Evolutionary conservation across 768 basidiomycete genomes (phyloP), one percentile per base, ranked within the genome.

Genomic region (Obba rivulosa): DNA sequence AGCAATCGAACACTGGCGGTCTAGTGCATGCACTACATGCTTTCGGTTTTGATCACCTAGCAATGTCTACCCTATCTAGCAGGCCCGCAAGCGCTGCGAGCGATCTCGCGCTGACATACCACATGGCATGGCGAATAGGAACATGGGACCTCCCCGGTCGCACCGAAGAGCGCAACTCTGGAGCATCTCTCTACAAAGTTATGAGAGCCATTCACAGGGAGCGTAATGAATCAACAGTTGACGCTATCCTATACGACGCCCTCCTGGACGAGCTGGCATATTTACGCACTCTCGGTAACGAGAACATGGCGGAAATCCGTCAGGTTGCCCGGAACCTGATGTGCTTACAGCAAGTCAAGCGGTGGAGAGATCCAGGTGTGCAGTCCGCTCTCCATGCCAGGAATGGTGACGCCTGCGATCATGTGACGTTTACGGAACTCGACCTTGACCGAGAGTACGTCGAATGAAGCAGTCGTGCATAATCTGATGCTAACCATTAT

Each of bases 91-190:
- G 60, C 51, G 46, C 60, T 52, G 13, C 54, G 1, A 57, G 51
- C 21, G 62, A 74, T 14, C 67, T 78, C 0, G 69, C 72, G 38
- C 75, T 88, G 71, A 78, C 72, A 28, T 93, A 92, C 64, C 77
- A 81, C 35, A 72, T 97, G 1, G 96, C 88, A 14, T 98, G 96
- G 96, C 77, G 94, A 40, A 95, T 93, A 0, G 90, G 87, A 52
- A 85, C 83, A 1, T 99, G 96, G 96, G 94, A 98, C 65, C 70
- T 99, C 21, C 94, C 94, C 1, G 79, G 87, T 42, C 70, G 72
- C 0, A 54, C 67, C 9, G 65, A 66, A 1, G 65, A 71, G 45
- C 67, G 68, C 20, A 69, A 69, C 22, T 64, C 80, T 8, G 80
- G 79, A 20, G 73, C 77, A 13, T 68, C 83, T 2, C 69, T 97